Conservation (phyloP, 2,329 filamentous ascomycete species). For the Diplodia sapinea region DNA sequence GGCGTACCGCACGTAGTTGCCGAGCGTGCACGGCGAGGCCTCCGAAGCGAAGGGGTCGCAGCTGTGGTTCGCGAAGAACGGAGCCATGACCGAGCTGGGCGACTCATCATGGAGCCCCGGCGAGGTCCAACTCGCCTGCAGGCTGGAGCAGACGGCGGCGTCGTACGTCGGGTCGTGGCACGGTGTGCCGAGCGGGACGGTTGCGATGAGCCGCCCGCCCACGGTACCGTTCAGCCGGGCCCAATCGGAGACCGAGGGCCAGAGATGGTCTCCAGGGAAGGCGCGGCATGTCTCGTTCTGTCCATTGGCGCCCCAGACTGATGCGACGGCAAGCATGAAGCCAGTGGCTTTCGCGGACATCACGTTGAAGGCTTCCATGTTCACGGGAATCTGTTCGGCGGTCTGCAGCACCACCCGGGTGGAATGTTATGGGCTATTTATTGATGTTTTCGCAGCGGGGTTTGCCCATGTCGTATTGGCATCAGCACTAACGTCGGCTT, state of each 20-base stretch:
- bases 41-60: conserved; percentile 1
- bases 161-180: conserved; percentile 50
- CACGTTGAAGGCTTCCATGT: not conserved
- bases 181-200: conserved; percentile 54
- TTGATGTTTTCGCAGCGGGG: not conserved
- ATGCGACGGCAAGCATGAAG: not conserved
- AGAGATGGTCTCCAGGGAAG: conserved; percentile 53
- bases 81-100: conserved; percentile 23
- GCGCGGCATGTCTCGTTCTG: conserved; percentile 52
- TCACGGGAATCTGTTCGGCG: not conserved
- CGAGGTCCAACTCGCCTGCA: conserved; percentile 40
- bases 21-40: not conserved
- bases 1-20: conserved; percentile 1
- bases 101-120: conserved; percentile 12
- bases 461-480: not conserved
- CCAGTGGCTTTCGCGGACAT: not conserved
- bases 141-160: conserved; percentile 34
- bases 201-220: conserved; percentile 50
- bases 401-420: not conserved
- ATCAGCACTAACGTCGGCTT: not conserved
- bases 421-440: not conserved
- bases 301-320: not conserved
- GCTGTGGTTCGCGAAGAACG: conserved; percentile 31
- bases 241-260: conserved; percentile 59
- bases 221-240: conserved; percentile 53